These are phyloP conservation scores for Marsdenia floribunda DNA, from an alignment of 257 asterid genomes.

Conservation along the genomic window DNA sequence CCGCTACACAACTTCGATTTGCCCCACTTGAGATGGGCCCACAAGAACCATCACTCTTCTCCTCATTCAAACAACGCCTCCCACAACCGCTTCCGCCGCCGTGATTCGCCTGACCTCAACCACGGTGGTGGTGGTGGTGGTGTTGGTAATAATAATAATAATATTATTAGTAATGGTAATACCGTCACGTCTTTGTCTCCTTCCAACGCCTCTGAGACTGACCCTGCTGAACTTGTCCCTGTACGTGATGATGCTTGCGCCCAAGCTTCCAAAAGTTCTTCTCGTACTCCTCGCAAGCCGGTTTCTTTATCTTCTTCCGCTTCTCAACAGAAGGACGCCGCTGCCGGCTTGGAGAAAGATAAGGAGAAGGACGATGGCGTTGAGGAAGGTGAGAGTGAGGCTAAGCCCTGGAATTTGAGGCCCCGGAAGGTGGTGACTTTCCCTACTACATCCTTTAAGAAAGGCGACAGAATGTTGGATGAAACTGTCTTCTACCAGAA, in stretches of 20 bases:
- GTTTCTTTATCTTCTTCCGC: conserved; percentile 6
- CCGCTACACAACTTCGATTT: conserved; percentile 78
- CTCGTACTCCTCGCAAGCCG: conserved; percentile 8
- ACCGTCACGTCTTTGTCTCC: conserved; percentile 12
- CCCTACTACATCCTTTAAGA: neutral
- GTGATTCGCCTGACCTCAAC: conserved; percentile 43
- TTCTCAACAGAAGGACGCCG: neutral
- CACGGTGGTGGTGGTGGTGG: neutral
- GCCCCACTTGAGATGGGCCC: conserved; percentile 70
- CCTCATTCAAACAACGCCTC: conserved; percentile 19
- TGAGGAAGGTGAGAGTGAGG: conserved; percentile 41
- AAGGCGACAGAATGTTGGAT: conserved; percentile 24
- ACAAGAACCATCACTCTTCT: conserved; percentile 34
- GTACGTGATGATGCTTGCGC: conserved; percentile 7
- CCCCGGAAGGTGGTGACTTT: conserved; percentile 42
- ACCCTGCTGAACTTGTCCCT: conserved; percentile 23
- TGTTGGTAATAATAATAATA: neutral
- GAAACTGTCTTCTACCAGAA: conserved; percentile 19
- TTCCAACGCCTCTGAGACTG: conserved; percentile 22
- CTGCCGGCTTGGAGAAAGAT: neutral
- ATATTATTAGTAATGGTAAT: neutral
- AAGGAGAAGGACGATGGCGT: conserved; percentile 3
- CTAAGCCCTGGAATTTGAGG: conserved; percentile 59
- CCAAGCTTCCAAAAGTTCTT: conserved; percentile 2
- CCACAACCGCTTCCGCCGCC: conserved; percentile 54